Evolutionary conservation across 2,329 filamentous ascomycete species (phyloP).

Genomic region (Pseudogymnoascus pannorum): DNA sequence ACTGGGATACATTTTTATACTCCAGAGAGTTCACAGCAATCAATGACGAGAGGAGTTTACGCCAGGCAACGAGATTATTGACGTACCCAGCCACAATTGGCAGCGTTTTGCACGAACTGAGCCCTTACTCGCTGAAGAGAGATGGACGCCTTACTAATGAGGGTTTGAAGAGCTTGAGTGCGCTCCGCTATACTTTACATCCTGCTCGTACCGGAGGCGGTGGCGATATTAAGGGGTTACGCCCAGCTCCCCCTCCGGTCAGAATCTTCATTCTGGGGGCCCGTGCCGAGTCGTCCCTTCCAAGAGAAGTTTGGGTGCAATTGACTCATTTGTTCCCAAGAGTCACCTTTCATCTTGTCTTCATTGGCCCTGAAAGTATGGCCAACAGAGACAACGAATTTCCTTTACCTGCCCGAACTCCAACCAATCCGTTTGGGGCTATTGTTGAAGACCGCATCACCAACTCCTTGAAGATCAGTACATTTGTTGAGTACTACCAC

Average conservation of each 20-base stretch:
- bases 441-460: constrained; percentile 86
- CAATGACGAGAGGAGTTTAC: constrained; percentile 81
- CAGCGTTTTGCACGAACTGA: constrained; percentile 88
- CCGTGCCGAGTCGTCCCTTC: constrained; percentile 93
- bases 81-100: constrained; percentile 91
- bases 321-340: constrained; percentile 92
- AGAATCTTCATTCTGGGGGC: constrained; percentile 90
- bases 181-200: constrained; percentile 87
- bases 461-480: constrained; percentile 89
- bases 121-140: constrained; percentile 75
- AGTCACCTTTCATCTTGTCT: constrained; percentile 81
- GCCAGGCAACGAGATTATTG: constrained; percentile 84
- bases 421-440: constrained; percentile 86
- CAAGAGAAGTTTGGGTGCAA: constrained; percentile 89
- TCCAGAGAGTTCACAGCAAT: constrained; percentile 86
- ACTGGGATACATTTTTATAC: constrained; percentile 96
- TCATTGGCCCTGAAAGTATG: constrained; percentile 96
- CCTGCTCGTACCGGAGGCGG: constrained; percentile 74
- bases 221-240: constrained; percentile 66
- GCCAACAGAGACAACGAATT: constrained; percentile 88
- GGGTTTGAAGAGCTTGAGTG: constrained; percentile 87
- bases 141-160: constrained; percentile 74
- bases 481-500: constrained; percentile 97
- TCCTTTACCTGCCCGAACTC: constrained; percentile 77
- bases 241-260: constrained; percentile 78